phyloP scores from a whole-genome alignment of 2,329 filamentous ascomycete species.

The Scedosporium minutisporum region DNA sequence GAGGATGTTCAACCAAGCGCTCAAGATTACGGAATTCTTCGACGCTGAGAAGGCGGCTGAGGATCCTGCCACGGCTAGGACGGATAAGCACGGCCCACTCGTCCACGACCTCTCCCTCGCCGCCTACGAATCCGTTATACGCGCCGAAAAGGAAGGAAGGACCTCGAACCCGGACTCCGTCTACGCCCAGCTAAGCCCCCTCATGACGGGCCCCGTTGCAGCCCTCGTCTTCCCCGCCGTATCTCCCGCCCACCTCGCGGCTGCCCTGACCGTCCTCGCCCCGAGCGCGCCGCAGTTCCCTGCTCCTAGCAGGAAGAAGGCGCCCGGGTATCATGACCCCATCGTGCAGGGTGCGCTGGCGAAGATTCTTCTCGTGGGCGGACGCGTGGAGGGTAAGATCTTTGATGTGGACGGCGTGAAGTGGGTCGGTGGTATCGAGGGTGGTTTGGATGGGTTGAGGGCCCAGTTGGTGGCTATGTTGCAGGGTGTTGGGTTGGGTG shows the following conservation, averaged over 20 bases:
- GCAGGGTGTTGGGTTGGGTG: slow-evolving; percentile 65
- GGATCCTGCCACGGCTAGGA: slow-evolving; percentile 19
- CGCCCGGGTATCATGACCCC: slow-evolving; percentile 72
- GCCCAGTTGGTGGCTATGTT: slow-evolving; percentile 74
- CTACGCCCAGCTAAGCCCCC: slow-evolving; percentile 56
- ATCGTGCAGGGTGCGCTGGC: slow-evolving; percentile 70
- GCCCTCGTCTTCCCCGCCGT: slow-evolving; percentile 72
- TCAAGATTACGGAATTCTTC: slow-evolving; percentile 81
- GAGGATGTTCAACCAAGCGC: slow-evolving; percentile 76
- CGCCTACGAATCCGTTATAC: slow-evolving; percentile 39
- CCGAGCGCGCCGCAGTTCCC: slow-evolving; percentile 64
- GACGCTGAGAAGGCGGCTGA: slow-evolving; percentile 35
- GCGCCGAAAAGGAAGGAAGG: slow-evolving; percentile 14
- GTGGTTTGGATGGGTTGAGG: slow-evolving; percentile 70
- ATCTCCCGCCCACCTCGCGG: slow-evolving; percentile 73
- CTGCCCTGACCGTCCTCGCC: slow-evolving; percentile 67
- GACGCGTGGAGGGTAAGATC: slow-evolving; percentile 73
- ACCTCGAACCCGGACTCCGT: slow-evolving; percentile 24
- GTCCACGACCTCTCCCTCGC: slow-evolving; percentile 43
- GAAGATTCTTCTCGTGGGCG: slow-evolving; percentile 80
- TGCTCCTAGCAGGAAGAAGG: slow-evolving; percentile 64
- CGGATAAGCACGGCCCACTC: slow-evolving; percentile 20
- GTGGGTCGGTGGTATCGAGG: slow-evolving; percentile 65
- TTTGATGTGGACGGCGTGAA: slow-evolving; percentile 65
- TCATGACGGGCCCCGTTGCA: slow-evolving; percentile 75